Evolutionary conservation across 495 filamentous ascomycete genomes (phyloP), one percentile per base, ranked within the genome.

Genomic region (Penicillium tannophilum): DNA sequence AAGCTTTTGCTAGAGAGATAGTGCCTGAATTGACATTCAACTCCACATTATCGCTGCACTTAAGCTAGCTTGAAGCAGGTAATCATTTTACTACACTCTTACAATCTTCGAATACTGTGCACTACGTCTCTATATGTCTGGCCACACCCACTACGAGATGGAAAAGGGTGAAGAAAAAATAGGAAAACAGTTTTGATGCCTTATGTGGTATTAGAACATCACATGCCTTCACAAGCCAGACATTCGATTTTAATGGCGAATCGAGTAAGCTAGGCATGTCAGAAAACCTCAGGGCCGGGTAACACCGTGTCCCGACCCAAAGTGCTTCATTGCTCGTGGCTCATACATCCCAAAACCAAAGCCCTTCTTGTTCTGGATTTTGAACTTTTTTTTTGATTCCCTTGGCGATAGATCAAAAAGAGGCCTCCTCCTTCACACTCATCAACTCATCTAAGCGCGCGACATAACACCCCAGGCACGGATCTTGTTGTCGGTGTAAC

Each of bases 401-500:
- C 63, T 61, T 67, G 63, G 58, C 65, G 59, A 70, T 67, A 69
- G 64, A 65, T 64, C 64, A 69, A 68, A 70, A 70, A 68, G 59
- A 68, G 67, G 67, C 67, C 64, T 64, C 61, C 61, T 51, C 64
- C 55, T 63, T 61, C 61, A 57, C 55, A 55, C 60, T 60, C 57
- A 52, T 67, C 56, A 57, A 62, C 61, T 60, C 63, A 76, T 76
- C 59, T 79, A 81, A 71, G 79, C 79, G 71, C 80, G 74, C 70
- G 78, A 82, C 93, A 97, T 96, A 67, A 98, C 93, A 78, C 95
- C 94, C 94, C 94, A 99, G 64, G 92, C 94, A 71, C 94, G 90
- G 84, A 99, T 99, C 81, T 95, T 87, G 84, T 97, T 98, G 83
- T 99, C 94, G 67, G 94, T 99, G 84, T 99, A 99, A 81, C 94